These are phyloP conservation scores for Trametes cinnabarina DNA, from an alignment of 768 basidiomycete species.

Conservation along the genomic window DNA sequence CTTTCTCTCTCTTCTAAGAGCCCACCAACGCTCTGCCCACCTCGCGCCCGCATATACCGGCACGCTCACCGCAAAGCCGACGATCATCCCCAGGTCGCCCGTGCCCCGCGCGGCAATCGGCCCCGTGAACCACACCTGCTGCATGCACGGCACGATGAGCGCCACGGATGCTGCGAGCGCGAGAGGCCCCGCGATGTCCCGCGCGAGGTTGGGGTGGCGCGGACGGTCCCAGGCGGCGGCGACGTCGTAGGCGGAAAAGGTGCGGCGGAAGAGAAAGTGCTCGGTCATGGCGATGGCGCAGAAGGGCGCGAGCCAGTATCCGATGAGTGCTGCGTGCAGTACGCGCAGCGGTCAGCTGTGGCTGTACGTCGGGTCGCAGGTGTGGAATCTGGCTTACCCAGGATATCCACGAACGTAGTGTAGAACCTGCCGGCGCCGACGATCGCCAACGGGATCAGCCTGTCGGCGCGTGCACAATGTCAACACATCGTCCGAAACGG, in stretches of 20 bases:
- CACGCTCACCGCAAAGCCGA: constrained; percentile 22
- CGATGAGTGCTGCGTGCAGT: constrained; percentile 39
- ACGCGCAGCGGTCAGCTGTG: not conserved
- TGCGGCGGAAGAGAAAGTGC: constrained; percentile 43
- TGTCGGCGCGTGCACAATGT: constrained; percentile 12
- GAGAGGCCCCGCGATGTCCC: constrained; percentile 38
- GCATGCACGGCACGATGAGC: constrained; percentile 46
- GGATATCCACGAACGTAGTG: constrained; percentile 42
- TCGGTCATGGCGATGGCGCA: constrained; percentile 41
- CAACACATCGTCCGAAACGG: not conserved
- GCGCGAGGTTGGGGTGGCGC: constrained; percentile 36
- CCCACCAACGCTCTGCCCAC: constrained; percentile 17
- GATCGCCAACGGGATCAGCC: constrained; percentile 47
- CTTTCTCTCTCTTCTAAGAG: not conserved
- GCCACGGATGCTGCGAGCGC: constrained; percentile 39
- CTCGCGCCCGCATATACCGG: constrained; percentile 20
- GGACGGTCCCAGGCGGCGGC: constrained; percentile 38
- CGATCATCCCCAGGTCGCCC: constrained; percentile 47
- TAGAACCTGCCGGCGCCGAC: constrained; percentile 46
- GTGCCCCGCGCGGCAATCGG: constrained; percentile 44
- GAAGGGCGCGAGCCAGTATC: constrained; percentile 44
- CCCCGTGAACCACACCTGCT: constrained; percentile 50
- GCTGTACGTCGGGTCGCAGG: too few species aligned
- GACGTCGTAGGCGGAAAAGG: constrained; percentile 35
- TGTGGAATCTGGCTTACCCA: constrained; percentile 29